These are phyloP conservation scores for Gentiana straminea DNA, from an alignment of 257 asterid genomes.

Conservation along the genomic window DNA sequence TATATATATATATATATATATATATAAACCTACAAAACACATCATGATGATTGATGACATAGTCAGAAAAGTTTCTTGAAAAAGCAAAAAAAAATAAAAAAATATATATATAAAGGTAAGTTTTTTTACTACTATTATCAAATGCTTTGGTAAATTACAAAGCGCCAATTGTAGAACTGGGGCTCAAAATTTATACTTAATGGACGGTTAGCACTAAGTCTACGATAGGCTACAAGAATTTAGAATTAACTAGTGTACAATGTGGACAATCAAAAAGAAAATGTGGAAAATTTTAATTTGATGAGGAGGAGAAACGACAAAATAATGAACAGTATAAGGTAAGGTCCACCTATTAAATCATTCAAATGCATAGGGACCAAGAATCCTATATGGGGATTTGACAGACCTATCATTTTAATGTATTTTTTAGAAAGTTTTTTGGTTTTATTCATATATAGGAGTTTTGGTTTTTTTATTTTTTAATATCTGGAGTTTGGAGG, in stretches of 20 bases:
- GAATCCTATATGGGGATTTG: conserved; percentile 32
- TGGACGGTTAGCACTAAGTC: too few species aligned
- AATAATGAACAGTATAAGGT: conserved; percentile 5
- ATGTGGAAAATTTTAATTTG: not conserved
- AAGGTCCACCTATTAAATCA: conserved; percentile 35
- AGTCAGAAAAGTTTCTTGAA: too few species aligned
- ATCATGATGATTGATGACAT: too few species aligned
- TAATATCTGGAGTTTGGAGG: conserved; percentile 44
- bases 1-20: too few species aligned
- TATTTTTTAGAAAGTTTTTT: conserved; percentile 31
- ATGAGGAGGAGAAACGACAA: not conserved
- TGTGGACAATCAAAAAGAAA: too few species aligned
- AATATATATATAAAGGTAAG: too few species aligned
- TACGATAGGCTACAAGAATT: too few species aligned
- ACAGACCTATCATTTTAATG: conserved; percentile 28
- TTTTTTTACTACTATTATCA: not conserved
- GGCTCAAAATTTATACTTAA: too few species aligned
- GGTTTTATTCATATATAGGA: conserved; percentile 13
- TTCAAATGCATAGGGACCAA: conserved; percentile 25
- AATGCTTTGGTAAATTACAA: not conserved
- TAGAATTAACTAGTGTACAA: too few species aligned
- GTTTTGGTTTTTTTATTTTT: conserved; percentile 1
- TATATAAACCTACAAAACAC: too few species aligned
- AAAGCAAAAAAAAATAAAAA: too few species aligned
- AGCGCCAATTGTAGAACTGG: not conserved